Percentiles rank a stretch among this genome's conserved stretches.
These are phyloP conservation scores for Penicillium expansum DNA, from an alignment of 2,329 filamentous ascomycete species.

Conservation along the genomic window DNA sequence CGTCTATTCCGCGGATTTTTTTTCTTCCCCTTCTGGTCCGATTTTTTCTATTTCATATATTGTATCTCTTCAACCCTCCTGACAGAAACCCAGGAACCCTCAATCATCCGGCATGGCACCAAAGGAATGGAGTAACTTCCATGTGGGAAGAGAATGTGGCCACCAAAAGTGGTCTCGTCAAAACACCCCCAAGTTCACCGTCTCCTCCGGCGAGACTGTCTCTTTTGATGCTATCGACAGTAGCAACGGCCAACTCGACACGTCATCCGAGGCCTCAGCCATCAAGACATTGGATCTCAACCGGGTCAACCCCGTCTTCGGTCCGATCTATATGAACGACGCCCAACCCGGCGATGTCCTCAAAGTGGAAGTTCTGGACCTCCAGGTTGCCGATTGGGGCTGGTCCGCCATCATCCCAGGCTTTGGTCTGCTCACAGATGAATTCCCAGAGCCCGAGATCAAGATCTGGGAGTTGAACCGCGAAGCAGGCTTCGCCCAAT, in stretches of 20 bases:
- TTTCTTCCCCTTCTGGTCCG: not conserved
- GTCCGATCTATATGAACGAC: conserved; percentile 51
- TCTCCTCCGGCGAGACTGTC: conserved; percentile 49
- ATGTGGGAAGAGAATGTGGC: conserved; percentile 35
- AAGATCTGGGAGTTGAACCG: conserved; percentile 52
- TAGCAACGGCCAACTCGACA: conserved; percentile 51
- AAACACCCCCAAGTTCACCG: conserved; percentile 46
- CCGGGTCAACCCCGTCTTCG: conserved; percentile 50
- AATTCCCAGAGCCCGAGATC: conserved; percentile 46
- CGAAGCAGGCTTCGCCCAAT: conserved; percentile 42
- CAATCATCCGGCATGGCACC: conserved; percentile 15
- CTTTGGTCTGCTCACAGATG: conserved; percentile 52
- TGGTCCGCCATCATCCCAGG: conserved; percentile 54
- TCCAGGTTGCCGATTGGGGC: conserved; percentile 49
- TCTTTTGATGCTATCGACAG: conserved; percentile 53
- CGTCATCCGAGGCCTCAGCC: conserved; percentile 41
- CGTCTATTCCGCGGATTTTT: conserved; percentile 3
- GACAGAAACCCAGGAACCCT: conserved; percentile 11
- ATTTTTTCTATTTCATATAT: conserved; percentile 3
- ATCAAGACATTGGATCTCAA: conserved; percentile 44
- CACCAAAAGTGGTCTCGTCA: conserved; percentile 53
- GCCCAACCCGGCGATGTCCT: conserved; percentile 54
- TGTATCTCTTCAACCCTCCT: conserved; percentile 15
- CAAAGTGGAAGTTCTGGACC: conserved; percentile 50
- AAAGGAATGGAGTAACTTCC: conserved; percentile 28